Evolutionary conservation across 2,329 filamentous ascomycete genomes (phyloP), one percentile per base, ranked within the genome.

Genomic region (Sclerotinia nivalis): DNA sequence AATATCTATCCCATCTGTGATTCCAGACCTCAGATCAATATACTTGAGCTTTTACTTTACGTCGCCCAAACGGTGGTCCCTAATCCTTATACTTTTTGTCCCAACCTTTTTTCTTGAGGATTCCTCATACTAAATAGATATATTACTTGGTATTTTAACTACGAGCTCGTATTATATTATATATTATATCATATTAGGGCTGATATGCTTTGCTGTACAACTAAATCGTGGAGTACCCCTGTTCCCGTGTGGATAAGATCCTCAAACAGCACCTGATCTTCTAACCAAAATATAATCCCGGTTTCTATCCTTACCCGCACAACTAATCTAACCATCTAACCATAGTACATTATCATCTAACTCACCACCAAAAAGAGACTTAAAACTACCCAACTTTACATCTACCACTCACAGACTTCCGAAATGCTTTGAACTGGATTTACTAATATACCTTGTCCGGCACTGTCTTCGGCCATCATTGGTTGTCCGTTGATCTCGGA

Each of bases 211-310:
- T 72, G 75, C 66, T 75, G 73, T 74, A 68, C 71, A 70, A 50
- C 64, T 73, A 72, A 72, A 73, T 73, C 71, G 73, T 74, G 73
- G 74, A 74, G 69, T 56, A 65, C 43, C 71, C 76, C 72, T 68
- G 59, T 65, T 58, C 50, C 70, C 64, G 70, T 56, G 37, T 68
- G 71, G 73, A 72, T 73, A 71, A 75, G 76, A 78, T 78, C 76
- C 75, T 78, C 75, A 76, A 77, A 77, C 75, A 73, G 43, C 72
- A 71, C 71, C 73, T 71, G 73, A 76, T 76, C 74, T 76, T 74
- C 71, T 72, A 66, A 74, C 75, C 73, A 76, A 75, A 75, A 76
- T 73, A 70, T 69, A 52, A 75, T 74, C 73, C 76, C 72, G 62
- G 74, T 68, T 56, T 34, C 37, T 28, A 45, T 28, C 37, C 54